Base-by-base conservation (phyloP, 805 yeast genomes). In the Ogataea allantospora region DNA sequence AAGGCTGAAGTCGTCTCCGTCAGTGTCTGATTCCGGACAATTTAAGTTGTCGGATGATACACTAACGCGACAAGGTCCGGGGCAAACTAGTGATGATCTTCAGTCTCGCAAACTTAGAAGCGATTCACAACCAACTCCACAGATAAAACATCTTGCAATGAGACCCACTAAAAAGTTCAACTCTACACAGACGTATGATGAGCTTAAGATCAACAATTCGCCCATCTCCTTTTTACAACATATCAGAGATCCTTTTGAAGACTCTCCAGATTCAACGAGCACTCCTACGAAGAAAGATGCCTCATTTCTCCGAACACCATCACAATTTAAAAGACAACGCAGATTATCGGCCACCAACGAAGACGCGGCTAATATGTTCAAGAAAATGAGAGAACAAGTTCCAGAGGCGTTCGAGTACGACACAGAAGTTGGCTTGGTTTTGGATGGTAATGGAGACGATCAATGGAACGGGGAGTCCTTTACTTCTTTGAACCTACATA, bases 171-270 rank as follows among this genome's bases (percentile, higher is more conserved):
- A n/a, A 15, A 11, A 14, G 14, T 22, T 19, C 10, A 14, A 14
- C 19, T 29, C 25, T 25, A 33, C 43, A 13, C 29, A 24, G 19
- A 14, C 18, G 2, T 19, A 28, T 7, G 42, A 42, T 14, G 45
- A 39, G 7, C 21, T 49, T 9, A 25, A 19, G 17, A 30, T 46
- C 12, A 42, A 39, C 27, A 50, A 49, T 7, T 35, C 53, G 2
- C 57, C 54, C 26, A 47, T 58, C 2, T 58, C 63, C 4, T 14
- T 48, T 51, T 35, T 65, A 12, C 54, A 49, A 15, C 58, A 57
- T 21, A 49, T 66, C 13, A 51, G 45, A 18, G 58, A 69, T 41
- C 74, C 74, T 6, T 69, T 69, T 43, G 63, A 58, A 8, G 57
- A 47, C 3, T 51, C 63, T 2, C 61, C 60, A 1, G 51, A 45